Conservation (phyloP, 2,329 filamentous ascomycete species). For the Alternaria ethzedia region DNA sequence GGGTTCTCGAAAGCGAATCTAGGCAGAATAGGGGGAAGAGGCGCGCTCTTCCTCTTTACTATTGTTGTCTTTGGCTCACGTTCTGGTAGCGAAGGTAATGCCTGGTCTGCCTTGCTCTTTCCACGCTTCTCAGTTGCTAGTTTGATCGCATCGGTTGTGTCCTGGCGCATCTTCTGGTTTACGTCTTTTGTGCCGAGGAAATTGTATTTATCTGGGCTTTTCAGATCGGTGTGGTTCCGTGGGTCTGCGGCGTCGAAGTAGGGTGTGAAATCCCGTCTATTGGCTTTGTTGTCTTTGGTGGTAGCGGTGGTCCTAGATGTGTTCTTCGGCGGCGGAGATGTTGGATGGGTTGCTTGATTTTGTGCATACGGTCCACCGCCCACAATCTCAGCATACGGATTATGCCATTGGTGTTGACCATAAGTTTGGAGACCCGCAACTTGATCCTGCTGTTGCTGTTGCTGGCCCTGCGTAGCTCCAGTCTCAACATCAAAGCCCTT, state of each 20-base stretch:
- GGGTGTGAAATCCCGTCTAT: background rate
- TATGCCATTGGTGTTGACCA: background rate
- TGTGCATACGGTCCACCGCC: background rate
- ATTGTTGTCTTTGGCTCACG: background rate
- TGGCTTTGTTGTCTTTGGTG: background rate
- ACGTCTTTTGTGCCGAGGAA: background rate
- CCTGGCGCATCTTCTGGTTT: background rate
- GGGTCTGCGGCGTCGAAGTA: background rate
- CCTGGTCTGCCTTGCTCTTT: fast-evolving
- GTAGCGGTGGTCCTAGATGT: no score
- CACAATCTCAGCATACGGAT: background rate
- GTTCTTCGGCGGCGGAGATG: background rate
- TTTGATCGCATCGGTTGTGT: background rate
- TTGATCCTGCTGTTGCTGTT: background rate
- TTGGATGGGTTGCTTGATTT: background rate
- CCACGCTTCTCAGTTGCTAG: background rate
- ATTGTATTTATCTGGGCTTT: background rate
- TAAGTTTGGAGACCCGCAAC: background rate
- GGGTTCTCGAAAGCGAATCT: no score
- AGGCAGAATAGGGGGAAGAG: fast-evolving
- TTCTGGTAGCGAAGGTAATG: background rate
- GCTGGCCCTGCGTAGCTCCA: background rate
- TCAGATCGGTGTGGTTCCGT: background rate
- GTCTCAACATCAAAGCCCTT: background rate
- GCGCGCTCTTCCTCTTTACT: no score